phyloP scores from a whole-genome alignment of 495 filamentous ascomycete genomes.

The Talaromyces adpressus region DNA sequence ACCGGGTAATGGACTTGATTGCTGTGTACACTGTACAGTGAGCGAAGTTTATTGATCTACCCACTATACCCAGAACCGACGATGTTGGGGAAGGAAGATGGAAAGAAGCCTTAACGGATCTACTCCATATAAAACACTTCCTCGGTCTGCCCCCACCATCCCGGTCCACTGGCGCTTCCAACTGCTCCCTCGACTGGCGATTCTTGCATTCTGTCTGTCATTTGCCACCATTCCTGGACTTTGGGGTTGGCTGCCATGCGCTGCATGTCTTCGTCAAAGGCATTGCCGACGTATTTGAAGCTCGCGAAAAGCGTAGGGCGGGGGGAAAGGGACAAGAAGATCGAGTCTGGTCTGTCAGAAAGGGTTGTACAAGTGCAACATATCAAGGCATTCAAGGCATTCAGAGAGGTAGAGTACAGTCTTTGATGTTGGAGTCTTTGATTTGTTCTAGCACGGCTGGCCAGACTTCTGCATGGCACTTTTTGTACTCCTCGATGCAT shows the following conservation, averaged over 20 bases:
- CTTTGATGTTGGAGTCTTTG: constrained; percentile 61
- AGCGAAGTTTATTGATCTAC: neutral
- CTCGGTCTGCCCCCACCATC: constrained; percentile 66
- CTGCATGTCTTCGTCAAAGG: constrained; percentile 66
- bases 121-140: constrained; percentile 60
- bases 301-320: constrained; percentile 58
- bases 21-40: no score
- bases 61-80: neutral
- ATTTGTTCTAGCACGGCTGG: constrained; percentile 68
- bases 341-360: constrained; percentile 48
- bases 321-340: constrained; percentile 52
- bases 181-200: constrained; percentile 55
- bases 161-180: constrained; percentile 53
- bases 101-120: neutral
- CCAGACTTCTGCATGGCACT: constrained; percentile 66
- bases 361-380: neutral
- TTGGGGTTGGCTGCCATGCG: constrained; percentile 61
- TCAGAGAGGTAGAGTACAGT: constrained; percentile 43
- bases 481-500: constrained; percentile 57
- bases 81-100: neutral
- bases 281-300: constrained; percentile 67
- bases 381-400: constrained; percentile 8
- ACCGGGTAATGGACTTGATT: neutral
- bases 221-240: constrained; percentile 70
- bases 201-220: constrained; percentile 70